A percentile compares a stretch with the other conserved stretches of the same genome.
These are phyloP conservation scores for Sphaerulina musiva DNA, from an alignment of 2,329 filamentous ascomycete genomes.

Conservation along the genomic window DNA sequence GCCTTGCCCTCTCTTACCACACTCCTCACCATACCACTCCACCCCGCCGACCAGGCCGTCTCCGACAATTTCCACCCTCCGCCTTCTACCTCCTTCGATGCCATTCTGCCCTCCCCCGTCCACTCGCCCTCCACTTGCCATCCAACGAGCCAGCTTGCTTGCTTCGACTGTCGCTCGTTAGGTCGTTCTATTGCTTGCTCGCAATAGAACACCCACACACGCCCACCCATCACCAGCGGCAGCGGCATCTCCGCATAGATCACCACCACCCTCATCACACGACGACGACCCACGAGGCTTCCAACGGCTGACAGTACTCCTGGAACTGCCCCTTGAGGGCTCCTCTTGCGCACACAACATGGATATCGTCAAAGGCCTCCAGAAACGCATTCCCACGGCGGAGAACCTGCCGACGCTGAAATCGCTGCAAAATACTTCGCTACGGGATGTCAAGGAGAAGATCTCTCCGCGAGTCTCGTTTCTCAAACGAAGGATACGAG, in stretches of 20 bases:
- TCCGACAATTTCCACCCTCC: no score
- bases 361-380: conserved; percentile 40
- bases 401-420: conserved; percentile 41
- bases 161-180: not conserved
- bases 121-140: conserved; percentile 4
- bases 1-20: no score
- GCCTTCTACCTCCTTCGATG: not conserved
- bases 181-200: no score
- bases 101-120: not conserved
- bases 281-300: not conserved
- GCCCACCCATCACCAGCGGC: not conserved
- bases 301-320: conserved; percentile 17
- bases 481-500: conserved; percentile 75
- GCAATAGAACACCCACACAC: not conserved
- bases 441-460: conserved; percentile 39
- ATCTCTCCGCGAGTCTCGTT: conserved; percentile 60
- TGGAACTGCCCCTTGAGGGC: conserved; percentile 19
- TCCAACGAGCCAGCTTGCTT: not conserved
- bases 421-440: conserved; percentile 31
- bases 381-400: conserved; percentile 42
- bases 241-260: conserved; percentile 2
- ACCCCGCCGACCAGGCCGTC: no score
- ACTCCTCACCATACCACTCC: no score
- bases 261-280: not conserved
- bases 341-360: conserved; percentile 35